These are phyloP conservation scores for Hansenula lynferdii DNA, from an alignment of 1,139 yeast species.

Conservation along the genomic window DNA sequence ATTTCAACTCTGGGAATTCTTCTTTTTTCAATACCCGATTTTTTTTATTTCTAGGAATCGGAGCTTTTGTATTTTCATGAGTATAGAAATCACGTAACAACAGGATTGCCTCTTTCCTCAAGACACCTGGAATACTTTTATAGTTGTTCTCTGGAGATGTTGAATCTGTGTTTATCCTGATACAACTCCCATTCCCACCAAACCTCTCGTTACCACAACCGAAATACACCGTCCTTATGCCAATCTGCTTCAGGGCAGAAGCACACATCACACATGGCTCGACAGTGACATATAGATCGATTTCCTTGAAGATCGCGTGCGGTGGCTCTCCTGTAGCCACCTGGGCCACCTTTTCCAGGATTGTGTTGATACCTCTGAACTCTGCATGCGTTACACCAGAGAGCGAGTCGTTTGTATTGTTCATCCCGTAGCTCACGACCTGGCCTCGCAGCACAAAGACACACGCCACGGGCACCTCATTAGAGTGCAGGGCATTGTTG, in stretches of 20 bases:
- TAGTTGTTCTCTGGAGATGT: slow-evolving; percentile 34
- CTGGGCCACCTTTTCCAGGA: too few relatives aligned
- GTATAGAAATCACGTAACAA: slow-evolving; percentile 78
- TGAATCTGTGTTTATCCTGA: slow-evolving; percentile 52
- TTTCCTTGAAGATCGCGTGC: slow-evolving; percentile 37
- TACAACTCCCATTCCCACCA: slow-evolving; percentile 94
- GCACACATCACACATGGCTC: slow-evolving; percentile 99
- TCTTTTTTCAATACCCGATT: slow-evolving; percentile 66
- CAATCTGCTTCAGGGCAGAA: slow-evolving; percentile 78
- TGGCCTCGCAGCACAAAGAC: slow-evolving; percentile 47
- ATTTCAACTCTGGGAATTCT: slow-evolving; percentile 55
- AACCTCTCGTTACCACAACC: slow-evolving; percentile 95
- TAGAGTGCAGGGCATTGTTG: slow-evolving; percentile 44
- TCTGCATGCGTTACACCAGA: slow-evolving; percentile 93
- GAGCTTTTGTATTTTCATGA: slow-evolving; percentile 82
- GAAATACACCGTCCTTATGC: slow-evolving; percentile 67
- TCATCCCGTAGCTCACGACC: slow-evolving; percentile 75
- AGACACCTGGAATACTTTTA: slow-evolving; percentile 68
- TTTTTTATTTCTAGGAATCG: slow-evolving; percentile 71
- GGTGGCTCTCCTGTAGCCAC: too few relatives aligned
- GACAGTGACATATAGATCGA: slow-evolving; percentile 83
- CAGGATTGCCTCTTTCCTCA: slow-evolving; percentile 78
- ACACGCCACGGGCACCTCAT: slow-evolving; percentile 76
- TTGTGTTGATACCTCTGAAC: slow-evolving; percentile 67
- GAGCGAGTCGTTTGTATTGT: slow-evolving; percentile 81